These are phyloP conservation scores for Mimosa pudica DNA, from an alignment of 306 rosid species.

Conservation along the genomic window DNA sequence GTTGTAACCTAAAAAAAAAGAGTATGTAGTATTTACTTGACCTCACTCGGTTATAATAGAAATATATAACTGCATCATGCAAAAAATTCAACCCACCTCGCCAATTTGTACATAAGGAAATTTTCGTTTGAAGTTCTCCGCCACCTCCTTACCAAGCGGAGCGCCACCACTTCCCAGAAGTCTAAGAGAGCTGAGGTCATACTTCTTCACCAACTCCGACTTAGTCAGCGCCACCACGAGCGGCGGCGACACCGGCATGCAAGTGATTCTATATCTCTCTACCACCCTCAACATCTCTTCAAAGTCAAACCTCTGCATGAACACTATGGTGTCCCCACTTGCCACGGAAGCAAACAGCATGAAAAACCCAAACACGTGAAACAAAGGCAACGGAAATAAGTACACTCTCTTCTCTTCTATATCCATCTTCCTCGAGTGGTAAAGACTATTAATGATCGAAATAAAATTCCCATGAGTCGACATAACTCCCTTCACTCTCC, in stretches of 20 bases:
- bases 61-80: background rate
- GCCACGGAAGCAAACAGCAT: conserved; percentile 56
- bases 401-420: background rate
- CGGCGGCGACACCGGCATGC: conserved; percentile 87
- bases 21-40: too few species aligned
- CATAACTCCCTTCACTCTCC: conserved; percentile 68
- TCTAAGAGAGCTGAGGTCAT: conserved; percentile 66
- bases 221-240: conserved; percentile 67
- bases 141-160: background rate
- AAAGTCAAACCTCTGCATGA: conserved; percentile 73
- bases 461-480: conserved; percentile 69
- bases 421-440: background rate
- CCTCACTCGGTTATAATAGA: too few species aligned
- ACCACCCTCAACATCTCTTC: conserved; percentile 65
- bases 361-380: conserved; percentile 78
- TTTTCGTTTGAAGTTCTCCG: background rate
- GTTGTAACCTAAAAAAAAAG: too few species aligned
- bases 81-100: background rate
- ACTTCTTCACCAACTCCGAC: conserved; percentile 59
- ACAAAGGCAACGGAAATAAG: conserved; percentile 50
- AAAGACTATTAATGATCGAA: conserved; percentile 27
- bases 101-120: background rate
- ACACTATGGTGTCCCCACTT: conserved; percentile 60
- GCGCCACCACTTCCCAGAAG: conserved; percentile 36
- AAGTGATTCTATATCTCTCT: conserved; percentile 54